Evolutionary conservation across 1,284 basidiomycete species (phyloP).

Genomic region (Naganishia sp.): DNA sequence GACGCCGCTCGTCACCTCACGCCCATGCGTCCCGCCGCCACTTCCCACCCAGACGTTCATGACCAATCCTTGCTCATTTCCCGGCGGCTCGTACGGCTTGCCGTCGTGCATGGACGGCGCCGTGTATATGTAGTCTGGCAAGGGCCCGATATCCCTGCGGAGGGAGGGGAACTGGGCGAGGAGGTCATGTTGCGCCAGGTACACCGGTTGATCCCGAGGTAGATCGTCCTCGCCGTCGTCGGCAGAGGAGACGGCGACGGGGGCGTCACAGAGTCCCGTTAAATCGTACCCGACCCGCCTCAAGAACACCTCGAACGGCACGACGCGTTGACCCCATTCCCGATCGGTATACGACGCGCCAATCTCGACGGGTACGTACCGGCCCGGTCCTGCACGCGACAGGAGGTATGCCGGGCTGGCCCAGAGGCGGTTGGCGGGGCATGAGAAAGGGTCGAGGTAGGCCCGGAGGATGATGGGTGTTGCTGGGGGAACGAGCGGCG

Average conservation of each 20-base stretch:
- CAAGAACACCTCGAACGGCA: slow-evolving; percentile 77
- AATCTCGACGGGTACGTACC: slow-evolving; percentile 87
- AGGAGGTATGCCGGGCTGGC: slow-evolving; percentile 67
- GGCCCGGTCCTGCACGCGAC: slow-evolving; percentile 68
- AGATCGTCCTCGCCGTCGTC: slow-evolving; percentile 6
- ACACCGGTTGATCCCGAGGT: slow-evolving; percentile 55
- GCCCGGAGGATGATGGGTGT: slow-evolving; percentile 75
- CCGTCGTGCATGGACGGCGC: neutral
- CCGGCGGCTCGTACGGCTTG: slow-evolving; percentile 66
- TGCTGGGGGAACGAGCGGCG: slow-evolving; percentile 53
- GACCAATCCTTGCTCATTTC: slow-evolving; percentile 67
- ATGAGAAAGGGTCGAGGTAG: slow-evolving; percentile 69
- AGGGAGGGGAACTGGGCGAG: slow-evolving; percentile 80
- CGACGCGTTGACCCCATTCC: slow-evolving; percentile 79
- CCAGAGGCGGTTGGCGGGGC: slow-evolving; percentile 63
- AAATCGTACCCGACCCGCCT: slow-evolving; percentile 58
- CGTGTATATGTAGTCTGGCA: slow-evolving; percentile 83
- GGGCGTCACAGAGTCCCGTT: neutral
- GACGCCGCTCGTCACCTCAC: slow-evolving; percentile 54
- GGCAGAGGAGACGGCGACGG: neutral
- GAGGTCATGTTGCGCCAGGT: slow-evolving; percentile 88
- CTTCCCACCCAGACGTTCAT: slow-evolving; percentile 90
- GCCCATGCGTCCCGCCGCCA: slow-evolving; percentile 48
- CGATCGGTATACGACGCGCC: slow-evolving; percentile 78
- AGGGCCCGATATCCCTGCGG: slow-evolving; percentile 64